phyloP scores from a whole-genome alignment of 139 green algal genomes.

The Ulvella scutata region DNA sequence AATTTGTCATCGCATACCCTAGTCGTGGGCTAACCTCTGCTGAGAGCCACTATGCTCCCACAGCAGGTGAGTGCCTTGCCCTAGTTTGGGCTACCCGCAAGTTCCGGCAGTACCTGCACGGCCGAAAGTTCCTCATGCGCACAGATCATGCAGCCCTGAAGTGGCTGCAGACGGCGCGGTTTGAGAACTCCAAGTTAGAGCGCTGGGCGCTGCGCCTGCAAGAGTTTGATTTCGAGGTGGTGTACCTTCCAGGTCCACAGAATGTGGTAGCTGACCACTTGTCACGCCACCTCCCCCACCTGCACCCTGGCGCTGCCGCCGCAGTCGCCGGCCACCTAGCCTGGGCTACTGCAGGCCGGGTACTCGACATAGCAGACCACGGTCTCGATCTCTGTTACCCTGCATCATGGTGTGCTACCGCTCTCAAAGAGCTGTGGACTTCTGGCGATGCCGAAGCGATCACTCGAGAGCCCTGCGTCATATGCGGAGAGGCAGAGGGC shows the following conservation, averaged over 20 bases:
- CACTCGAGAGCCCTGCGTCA: not conserved
- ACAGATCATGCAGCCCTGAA: conserved; percentile 10
- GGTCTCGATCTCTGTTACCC: not conserved
- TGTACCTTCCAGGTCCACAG: conserved; percentile 6
- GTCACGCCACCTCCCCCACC: not conserved
- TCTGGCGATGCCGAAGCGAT: not conserved
- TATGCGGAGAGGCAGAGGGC: not conserved
- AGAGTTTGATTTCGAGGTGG: conserved; percentile 8
- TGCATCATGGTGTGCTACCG: not conserved
- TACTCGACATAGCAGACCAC: not conserved
- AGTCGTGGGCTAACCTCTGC: not conserved
- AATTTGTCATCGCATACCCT: conserved; percentile 7
- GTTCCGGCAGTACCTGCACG: conserved; percentile 10
- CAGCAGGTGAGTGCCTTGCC: conserved; percentile 9
- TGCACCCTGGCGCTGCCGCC: not conserved
- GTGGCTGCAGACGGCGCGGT: not conserved
- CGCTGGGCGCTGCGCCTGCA: conserved; percentile 12
- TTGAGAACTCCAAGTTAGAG: conserved; percentile 10
- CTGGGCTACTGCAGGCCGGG: not conserved
- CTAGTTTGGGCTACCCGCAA: conserved; percentile 5
- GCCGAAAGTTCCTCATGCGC: not conserved
- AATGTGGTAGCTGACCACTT: conserved; percentile 11
- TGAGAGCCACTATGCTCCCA: conserved; percentile 6
- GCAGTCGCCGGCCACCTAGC: not conserved
- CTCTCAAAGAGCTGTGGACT: not conserved